A percentile compares a stretch with the other conserved stretches of the same genome.
Conservation (phyloP, 2,329 filamentous ascomycete genomes). For the Pestalotiopsis sp. region DNA sequence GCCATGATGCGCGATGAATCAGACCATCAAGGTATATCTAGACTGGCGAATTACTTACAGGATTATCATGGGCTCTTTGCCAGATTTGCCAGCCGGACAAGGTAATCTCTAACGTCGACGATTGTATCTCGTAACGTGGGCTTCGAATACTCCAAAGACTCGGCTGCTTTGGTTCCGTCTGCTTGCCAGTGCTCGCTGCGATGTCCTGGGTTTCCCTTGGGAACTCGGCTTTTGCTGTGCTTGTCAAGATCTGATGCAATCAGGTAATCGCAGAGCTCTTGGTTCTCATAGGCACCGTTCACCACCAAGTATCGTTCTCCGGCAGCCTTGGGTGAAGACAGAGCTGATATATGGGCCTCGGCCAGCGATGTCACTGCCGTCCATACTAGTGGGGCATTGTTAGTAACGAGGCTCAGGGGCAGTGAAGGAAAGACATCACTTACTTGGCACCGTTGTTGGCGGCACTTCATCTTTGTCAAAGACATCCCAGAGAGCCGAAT, state of each 20-base stretch:
- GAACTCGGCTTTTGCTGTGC: neutral
- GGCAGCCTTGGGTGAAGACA: neutral
- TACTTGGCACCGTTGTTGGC: conserved; percentile 1
- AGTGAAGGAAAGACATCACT: neutral
- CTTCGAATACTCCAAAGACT: neutral
- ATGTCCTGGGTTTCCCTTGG: neutral
- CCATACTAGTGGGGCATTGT: neutral
- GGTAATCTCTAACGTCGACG: neutral
- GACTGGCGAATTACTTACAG: neutral
- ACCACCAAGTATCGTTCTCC: conserved; percentile 1
- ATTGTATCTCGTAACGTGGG: neutral
- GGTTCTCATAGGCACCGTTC: conserved; percentile 8
- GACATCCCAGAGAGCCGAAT: neutral
- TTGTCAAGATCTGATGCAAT: neutral
- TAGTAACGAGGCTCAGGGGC: neutral
- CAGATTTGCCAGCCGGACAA: neutral
- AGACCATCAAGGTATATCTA: no score
- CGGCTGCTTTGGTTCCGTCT: conserved; percentile 4
- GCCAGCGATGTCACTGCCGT: conserved; percentile 7
- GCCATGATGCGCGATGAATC: no score
- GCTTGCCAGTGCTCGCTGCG: neutral
- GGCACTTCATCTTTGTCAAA: conserved; percentile 9
- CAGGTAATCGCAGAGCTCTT: conserved; percentile 2
- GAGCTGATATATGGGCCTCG: conserved; percentile 5
- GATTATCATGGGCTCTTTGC: neutral